Evolutionary conservation across 2,329 filamentous ascomycete species (phyloP).

Genomic region (Alternaria longipes): DNA sequence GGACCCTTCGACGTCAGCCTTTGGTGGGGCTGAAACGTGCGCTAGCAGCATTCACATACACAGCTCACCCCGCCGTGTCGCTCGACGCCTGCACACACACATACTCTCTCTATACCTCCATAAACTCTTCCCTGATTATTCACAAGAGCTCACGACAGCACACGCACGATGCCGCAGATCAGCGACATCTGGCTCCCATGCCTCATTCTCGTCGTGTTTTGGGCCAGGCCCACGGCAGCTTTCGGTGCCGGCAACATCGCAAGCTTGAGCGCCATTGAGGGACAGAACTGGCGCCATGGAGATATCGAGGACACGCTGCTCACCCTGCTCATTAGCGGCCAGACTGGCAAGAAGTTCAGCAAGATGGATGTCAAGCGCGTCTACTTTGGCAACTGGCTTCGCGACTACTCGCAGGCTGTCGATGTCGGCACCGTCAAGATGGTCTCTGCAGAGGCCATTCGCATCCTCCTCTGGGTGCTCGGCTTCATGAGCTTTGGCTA

Average conservation of each 20-base stretch:
- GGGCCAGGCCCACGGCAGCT: constrained; percentile 74
- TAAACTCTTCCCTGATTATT: neutral
- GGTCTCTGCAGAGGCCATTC: constrained; percentile 89
- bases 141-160: constrained; percentile 13
- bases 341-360: constrained; percentile 80
- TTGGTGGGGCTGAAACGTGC: constrained; percentile 12
- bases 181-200: constrained; percentile 52
- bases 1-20: constrained; percentile 9
- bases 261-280: constrained; percentile 80
- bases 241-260: constrained; percentile 93
- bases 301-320: constrained; percentile 94
- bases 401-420: constrained; percentile 92
- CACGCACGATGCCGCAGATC: constrained; percentile 38
- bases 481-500: constrained; percentile 90
- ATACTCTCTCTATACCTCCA: neutral
- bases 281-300: constrained; percentile 73
- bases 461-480: constrained; percentile 86
- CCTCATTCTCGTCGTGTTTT: constrained; percentile 66
- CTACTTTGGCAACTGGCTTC: constrained; percentile 96
- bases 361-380: constrained; percentile 88
- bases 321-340: constrained; percentile 71
- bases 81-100: neutral
- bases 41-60: constrained; percentile 7
- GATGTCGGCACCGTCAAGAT: constrained; percentile 92
- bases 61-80: neutral